Percentiles rank a stretch among this genome's conserved stretches.
Evolutionary conservation across 2,329 filamentous ascomycete species (phyloP).

Genomic region (Penicillium brevicompactum): DNA sequence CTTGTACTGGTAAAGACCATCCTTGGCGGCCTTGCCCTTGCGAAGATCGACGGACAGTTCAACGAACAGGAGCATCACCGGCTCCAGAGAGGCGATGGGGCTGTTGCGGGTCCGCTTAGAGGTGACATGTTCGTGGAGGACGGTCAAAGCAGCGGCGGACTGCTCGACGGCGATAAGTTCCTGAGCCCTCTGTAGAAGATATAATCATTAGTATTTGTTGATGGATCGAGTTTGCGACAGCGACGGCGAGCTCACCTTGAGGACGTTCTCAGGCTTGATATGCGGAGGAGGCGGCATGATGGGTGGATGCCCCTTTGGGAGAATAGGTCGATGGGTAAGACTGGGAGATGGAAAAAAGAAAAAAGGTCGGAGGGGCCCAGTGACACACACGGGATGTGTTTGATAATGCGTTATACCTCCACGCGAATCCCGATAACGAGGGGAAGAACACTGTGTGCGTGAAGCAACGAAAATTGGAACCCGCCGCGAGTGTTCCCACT

Average conservation of each 20-base stretch:
- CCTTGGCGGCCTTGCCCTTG: conserved; percentile 98
- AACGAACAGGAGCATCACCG: conserved; percentile 96
- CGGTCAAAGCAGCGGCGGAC: conserved; percentile 84
- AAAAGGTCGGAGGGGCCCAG: conserved; percentile 11
- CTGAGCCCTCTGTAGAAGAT: conserved; percentile 69
- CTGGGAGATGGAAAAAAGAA: conserved; percentile 10
- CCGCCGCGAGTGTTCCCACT: conserved; percentile 31
- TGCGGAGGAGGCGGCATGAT: conserved; percentile 92
- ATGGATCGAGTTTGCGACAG: conserved; percentile 15
- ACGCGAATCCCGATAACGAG: conserved; percentile 37
- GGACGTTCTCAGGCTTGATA: conserved; percentile 98
- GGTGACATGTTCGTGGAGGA: conserved; percentile 98
- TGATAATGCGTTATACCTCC: conserved; percentile 35
- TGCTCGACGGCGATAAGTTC: conserved; percentile 98
- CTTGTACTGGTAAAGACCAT: conserved; percentile 99
- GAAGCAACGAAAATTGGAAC: conserved; percentile 36
- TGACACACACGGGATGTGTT: conserved; percentile 34
- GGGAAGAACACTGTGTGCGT: conserved; percentile 37
- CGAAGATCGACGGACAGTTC: conserved; percentile 95
- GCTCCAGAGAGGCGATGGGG: conserved; percentile 92
- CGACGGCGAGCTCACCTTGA: conserved; percentile 62
- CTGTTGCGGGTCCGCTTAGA: conserved; percentile 97
- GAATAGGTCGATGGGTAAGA: conserved; percentile 14
- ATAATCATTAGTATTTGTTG: conserved; percentile 19
- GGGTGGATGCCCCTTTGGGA: conserved; percentile 40